phyloP scores from a whole-genome alignment of 148 eudicot genomes.

The Nyssa sinensis region DNA sequence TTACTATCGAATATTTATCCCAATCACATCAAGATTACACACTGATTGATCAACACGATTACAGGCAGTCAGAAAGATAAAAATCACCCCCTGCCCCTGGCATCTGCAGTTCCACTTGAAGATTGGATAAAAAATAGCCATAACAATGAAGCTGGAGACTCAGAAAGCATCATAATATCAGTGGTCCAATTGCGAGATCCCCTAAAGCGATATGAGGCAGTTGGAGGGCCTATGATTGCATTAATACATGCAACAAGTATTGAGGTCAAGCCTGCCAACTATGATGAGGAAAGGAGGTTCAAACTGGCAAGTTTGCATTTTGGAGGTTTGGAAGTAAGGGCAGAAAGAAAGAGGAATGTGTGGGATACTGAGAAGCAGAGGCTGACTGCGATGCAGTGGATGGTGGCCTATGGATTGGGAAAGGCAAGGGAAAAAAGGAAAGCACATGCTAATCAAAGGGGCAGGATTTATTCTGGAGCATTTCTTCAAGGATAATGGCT shows the following conservation, averaged over 20 bases:
- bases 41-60: no score
- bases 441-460: slow-evolving; percentile 36
- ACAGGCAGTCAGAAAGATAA: slow-evolving; percentile 17
- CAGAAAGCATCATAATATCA: slow-evolving; percentile 33
- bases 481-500: slow-evolving; percentile 74
- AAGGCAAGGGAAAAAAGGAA: slow-evolving; percentile 54
- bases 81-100: slow-evolving; percentile 30
- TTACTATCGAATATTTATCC: no score
- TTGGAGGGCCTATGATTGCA: slow-evolving; percentile 75
- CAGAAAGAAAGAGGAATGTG: slow-evolving; percentile 42
- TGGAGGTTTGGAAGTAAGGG: slow-evolving; percentile 70
- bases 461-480: slow-evolving; percentile 77
- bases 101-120: slow-evolving; percentile 64
- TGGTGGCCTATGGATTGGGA: slow-evolving; percentile 66
- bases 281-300: slow-evolving; percentile 47
- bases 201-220: slow-evolving; percentile 76
- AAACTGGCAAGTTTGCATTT: slow-evolving; percentile 64
- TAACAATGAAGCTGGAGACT: slow-evolving; percentile 9
- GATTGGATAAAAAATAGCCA: slow-evolving; percentile 56
- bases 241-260: slow-evolving; percentile 48
- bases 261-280: slow-evolving; percentile 16
- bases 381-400: slow-evolving; percentile 92
- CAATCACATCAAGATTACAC: no score
- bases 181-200: slow-evolving; percentile 79
- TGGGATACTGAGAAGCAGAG: slow-evolving; percentile 92